Conservation (phyloP, 73 alveolate species). For the Tetrahymena borealis region DNA sequence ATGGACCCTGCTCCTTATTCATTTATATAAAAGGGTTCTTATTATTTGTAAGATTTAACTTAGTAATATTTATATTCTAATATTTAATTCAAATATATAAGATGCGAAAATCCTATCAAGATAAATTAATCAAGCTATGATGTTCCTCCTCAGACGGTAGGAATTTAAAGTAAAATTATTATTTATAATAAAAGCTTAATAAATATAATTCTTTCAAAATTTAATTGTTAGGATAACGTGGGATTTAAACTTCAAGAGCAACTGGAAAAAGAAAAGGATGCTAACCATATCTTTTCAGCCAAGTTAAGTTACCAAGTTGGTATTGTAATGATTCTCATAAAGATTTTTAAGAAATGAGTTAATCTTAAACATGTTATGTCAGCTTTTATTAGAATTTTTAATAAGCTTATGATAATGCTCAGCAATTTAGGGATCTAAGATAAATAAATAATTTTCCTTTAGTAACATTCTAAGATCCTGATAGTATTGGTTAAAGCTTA, state of each 20-base stretch:
- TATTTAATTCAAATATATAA: neutral
- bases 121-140: neutral
- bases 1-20: neutral
- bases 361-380: neutral
- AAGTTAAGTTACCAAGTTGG: neutral
- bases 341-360: neutral
- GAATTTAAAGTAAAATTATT: neutral
- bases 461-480: neutral
- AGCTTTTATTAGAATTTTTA: neutral
- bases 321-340: neutral
- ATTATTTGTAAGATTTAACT: neutral
- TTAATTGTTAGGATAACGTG: too few relatives aligned
- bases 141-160: neutral
- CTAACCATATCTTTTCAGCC: neutral
- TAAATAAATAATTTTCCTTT: neutral
- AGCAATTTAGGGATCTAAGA: neutral
- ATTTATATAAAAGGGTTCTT: neutral
- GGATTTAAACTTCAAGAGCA: too few relatives aligned
- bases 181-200: neutral
- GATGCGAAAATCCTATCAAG: neutral
- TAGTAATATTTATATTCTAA: neutral
- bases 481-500: neutral
- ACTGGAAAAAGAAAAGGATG: neutral
- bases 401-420: neutral
- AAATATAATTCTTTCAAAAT: too few relatives aligned